phyloP scores from a whole-genome alignment of 2,329 filamentous ascomycete species.

The Coniochaeta sp. region DNA sequence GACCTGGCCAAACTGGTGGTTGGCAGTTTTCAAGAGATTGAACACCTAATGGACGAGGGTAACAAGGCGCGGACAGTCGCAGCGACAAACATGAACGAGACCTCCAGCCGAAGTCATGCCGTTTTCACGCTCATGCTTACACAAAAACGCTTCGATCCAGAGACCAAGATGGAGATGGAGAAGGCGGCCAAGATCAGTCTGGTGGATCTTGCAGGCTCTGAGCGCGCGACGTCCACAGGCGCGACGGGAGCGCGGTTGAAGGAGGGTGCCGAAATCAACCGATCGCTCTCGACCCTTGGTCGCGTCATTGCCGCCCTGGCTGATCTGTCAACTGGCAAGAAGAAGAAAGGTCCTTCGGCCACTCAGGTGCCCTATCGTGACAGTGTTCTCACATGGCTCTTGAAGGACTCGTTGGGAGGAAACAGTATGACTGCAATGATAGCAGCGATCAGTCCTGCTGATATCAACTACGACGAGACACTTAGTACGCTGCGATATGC shows the following conservation, averaged over 20 bases:
- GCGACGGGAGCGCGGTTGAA: constrained; percentile 92
- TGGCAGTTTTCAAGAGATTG: constrained; percentile 88
- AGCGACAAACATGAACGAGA: constrained; percentile 99
- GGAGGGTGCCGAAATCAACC: constrained; percentile 97
- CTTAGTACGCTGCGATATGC: constrained; percentile 92
- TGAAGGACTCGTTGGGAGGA: constrained; percentile 94
- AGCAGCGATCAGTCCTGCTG: constrained; percentile 93
- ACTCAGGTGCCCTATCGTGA: constrained; percentile 91
- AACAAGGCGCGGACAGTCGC: constrained; percentile 98
- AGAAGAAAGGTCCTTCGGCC: constrained; percentile 64
- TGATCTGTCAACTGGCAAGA: constrained; percentile 79
- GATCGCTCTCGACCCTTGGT: constrained; percentile 89
- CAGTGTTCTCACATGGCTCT: constrained; percentile 88
- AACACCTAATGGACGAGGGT: constrained; percentile 97
- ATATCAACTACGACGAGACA: constrained; percentile 99
- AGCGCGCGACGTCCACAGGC: constrained; percentile 93
- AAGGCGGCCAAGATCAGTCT: constrained; percentile 97
- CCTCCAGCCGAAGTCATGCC: constrained; percentile 93
- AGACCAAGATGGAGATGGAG: constrained; percentile 95
- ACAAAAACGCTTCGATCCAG: constrained; percentile 82
- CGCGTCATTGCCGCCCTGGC: constrained; percentile 95
- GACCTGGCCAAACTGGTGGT: constrained; percentile 94
- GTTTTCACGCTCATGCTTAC: constrained; percentile 96
- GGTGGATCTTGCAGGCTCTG: constrained; percentile 95
- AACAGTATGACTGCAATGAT: constrained; percentile 99